Percentiles rank a stretch among this genome's conserved stretches.
phyloP scores from a whole-genome alignment of 1,139 yeast species.

The Zygotorulaspora mrakii region DNA sequence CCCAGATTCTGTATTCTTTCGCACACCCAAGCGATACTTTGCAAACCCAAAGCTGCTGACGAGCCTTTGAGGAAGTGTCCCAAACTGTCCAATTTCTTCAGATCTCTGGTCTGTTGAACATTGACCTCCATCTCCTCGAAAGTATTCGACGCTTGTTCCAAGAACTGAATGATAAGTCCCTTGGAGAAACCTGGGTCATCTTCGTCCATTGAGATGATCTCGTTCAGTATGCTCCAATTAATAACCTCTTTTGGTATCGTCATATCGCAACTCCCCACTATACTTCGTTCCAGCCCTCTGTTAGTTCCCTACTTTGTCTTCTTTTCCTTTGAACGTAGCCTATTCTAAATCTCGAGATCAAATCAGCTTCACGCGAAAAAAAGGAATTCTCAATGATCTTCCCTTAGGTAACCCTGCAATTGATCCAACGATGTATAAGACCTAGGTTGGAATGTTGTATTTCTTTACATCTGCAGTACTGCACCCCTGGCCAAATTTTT shows the following conservation, averaged over 20 bases:
- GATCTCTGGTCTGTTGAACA: constrained; percentile 41
- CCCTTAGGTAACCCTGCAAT: no score
- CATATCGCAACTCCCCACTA: constrained; percentile 4
- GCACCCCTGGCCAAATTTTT: constrained; percentile 7
- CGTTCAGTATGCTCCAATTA: constrained; percentile 86
- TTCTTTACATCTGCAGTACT: background rate
- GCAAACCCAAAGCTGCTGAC: constrained; percentile 89
- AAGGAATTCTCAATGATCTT: no score
- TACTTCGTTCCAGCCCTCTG: background rate
- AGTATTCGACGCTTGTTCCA: constrained; percentile 83
- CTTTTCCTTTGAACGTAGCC: background rate
- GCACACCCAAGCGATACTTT: constrained; percentile 77
- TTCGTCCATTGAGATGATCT: constrained; percentile 90
- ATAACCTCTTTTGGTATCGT: constrained; percentile 56
- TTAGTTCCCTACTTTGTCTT: background rate
- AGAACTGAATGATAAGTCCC: constrained; percentile 73
- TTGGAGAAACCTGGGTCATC: constrained; percentile 77
- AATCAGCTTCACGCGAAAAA: no score
- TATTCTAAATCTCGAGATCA: background rate
- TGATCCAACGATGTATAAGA: background rate
- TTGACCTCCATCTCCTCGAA: constrained; percentile 66
- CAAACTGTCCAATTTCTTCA: constrained; percentile 61
- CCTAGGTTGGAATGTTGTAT: no score
- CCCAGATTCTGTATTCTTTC: constrained; percentile 93
- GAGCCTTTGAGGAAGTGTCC: constrained; percentile 96